Evolutionary conservation across 2,329 filamentous ascomycete species (phyloP).

Genomic region (Fusarium anguioides): DNA sequence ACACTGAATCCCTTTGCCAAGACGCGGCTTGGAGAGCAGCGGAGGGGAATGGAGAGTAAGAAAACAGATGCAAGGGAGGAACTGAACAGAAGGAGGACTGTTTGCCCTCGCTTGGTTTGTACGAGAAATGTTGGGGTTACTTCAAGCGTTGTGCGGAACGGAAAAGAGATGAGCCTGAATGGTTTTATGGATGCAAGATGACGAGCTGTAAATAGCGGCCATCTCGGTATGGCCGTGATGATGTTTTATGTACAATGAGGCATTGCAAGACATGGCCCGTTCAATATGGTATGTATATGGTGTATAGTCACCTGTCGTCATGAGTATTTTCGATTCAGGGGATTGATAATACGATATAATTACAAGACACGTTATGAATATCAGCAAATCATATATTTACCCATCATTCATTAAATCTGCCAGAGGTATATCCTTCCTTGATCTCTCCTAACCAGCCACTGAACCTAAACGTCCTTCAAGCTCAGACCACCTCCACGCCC

Average conservation of each 20-base stretch:
- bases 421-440: constrained; percentile 33
- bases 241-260: constrained; percentile 16
- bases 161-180: constrained; percentile 4
- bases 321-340: not conserved
- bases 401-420: constrained; percentile 13
- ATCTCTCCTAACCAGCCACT: not conserved
- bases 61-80: constrained; percentile 21
- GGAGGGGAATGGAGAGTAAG: constrained; percentile 1
- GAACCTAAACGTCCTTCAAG: not conserved
- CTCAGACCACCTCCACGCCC: not conserved
- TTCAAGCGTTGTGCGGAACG: constrained; percentile 16
- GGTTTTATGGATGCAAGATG: constrained; percentile 16
- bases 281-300: not conserved
- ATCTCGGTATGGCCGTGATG: not conserved
- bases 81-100: not conserved
- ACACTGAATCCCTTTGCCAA: constrained; percentile 15
- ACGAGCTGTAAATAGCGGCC: constrained; percentile 4
- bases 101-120: not conserved
- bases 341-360: not conserved
- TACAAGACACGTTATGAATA: not conserved
- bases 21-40: not conserved
- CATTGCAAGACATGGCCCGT: not conserved
- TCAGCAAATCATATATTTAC: constrained; percentile 1
- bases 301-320: no score
- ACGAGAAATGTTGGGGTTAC: constrained; percentile 1